Conservation (phyloP, 73 alveolate genomes). For the Uronychia setigera region DNA sequence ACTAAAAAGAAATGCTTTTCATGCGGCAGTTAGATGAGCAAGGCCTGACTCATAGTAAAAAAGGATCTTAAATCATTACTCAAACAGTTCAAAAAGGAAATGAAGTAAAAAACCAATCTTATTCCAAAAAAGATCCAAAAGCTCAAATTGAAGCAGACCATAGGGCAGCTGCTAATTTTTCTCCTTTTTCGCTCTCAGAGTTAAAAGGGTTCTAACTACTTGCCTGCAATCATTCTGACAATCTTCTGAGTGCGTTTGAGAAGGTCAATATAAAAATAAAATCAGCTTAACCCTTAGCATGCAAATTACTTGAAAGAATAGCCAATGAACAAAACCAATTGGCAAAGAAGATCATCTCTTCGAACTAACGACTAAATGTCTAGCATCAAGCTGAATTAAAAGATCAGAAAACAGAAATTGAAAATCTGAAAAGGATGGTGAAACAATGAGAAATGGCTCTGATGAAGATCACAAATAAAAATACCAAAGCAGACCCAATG, state of each 20-base stretch:
- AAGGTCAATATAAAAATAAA: not conserved
- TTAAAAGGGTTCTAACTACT: not conserved
- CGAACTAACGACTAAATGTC: not conserved
- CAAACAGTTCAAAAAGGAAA: not conserved
- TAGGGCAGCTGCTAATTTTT: too few species aligned
- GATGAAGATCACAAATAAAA: not conserved
- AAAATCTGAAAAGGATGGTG: not conserved
- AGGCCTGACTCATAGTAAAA: not conserved
- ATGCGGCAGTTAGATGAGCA: not conserved
- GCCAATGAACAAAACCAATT: not conserved
- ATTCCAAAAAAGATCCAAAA: not conserved
- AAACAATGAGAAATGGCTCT: not conserved
- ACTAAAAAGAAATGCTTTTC: not conserved
- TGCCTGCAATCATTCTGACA: not conserved
- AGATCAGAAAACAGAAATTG: not conserved
- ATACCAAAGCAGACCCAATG: not conserved
- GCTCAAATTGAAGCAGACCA: too few species aligned
- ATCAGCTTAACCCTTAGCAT: not conserved
- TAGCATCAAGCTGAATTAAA: not conserved
- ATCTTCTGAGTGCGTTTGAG: not conserved
- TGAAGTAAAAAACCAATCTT: not conserved
- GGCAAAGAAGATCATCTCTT: not conserved
- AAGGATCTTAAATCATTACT: not conserved
- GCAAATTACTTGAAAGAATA: not conserved
- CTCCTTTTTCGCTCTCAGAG: too few species aligned